Base-by-base conservation (phyloP, 2,329 filamentous ascomycete genomes). In the Fusarium sororula region DNA sequence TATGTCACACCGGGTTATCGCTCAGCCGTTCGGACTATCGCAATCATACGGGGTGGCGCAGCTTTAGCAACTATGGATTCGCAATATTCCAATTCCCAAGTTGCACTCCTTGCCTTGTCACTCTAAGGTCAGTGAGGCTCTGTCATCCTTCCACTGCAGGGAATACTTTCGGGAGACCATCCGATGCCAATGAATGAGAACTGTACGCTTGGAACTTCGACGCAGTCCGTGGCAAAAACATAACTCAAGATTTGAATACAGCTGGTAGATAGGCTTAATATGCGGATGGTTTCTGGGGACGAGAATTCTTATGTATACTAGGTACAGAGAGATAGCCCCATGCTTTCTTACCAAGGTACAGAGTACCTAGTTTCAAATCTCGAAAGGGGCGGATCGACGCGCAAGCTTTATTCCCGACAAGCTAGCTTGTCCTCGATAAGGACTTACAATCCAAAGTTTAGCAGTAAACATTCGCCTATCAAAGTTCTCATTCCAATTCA, bases 361-460 rank as follows among this genome's bases (percentile, higher is more conserved):
- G 24, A 26, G 24, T 26, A 26, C 24, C 24, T 26, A 24, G 62
- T 71, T 66, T 72, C 66, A 66, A n/a, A 51, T 57, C 53, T 60
- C 38, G 24, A 59, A 57, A 70, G 48, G 66, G 58, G 70, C 45
- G 26, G 55, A 37, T 59, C 63, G 55, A 67, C 71, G 63, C 56
- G 67, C 71, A 74, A 61, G 61, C 63, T 45, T 72, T 74, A 74
- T 74, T 74, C 72, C 71, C 72, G 72, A 58, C 37, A 68, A 35
- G 38, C 32, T 44, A 45, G 24, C 50, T 50, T 57, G 51, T 55
- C 39, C 47, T 48, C 20, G 41, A 59, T 39, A 56, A 50, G 24
- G 50, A 35, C 38, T 41, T 32, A 26, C 50, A 35, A 59, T 71
- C 48, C 48, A 37, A 58, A 24, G 51, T 35, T 30, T 56, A 20